phyloP scores from a whole-genome alignment of 352 stramenopile genomes.

The Globisporangium splendens region DNA sequence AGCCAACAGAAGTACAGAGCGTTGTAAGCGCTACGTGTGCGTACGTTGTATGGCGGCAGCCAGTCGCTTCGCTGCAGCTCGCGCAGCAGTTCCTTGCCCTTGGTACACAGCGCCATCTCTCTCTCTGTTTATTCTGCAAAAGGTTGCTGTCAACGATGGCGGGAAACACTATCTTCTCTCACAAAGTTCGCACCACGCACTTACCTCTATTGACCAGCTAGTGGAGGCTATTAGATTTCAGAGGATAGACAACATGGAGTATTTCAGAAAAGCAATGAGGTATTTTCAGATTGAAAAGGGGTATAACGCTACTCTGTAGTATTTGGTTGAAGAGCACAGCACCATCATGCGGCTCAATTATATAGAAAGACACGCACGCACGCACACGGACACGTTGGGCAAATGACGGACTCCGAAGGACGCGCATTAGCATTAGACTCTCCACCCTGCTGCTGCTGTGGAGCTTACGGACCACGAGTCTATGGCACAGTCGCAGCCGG shows the following conservation, averaged over 20 bases:
- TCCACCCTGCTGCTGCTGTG: background rate
- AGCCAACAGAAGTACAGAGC: background rate
- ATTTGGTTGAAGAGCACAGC: background rate
- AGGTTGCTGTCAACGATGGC: background rate
- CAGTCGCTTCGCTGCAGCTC: constrained; percentile 91
- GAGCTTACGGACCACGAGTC: too few species aligned
- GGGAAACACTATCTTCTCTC: background rate
- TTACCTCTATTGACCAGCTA: background rate
- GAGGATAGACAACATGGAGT: too few species aligned
- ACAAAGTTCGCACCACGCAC: background rate
- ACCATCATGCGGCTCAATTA: background rate
- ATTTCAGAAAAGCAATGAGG: too few species aligned
- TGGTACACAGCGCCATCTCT: constrained; percentile 66
- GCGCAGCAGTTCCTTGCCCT: constrained; percentile 82
- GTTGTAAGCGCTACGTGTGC: constrained; percentile 1
- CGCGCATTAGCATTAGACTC: background rate
- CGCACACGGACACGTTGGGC: background rate
- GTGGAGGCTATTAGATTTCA: too few species aligned
- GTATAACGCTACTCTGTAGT: background rate
- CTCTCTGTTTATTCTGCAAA: background rate
- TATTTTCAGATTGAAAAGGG: too few species aligned
- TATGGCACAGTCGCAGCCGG: background rate
- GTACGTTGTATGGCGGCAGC: constrained; percentile 89
- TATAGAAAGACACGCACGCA: background rate
- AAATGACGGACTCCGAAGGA: background rate